phyloP scores from a whole-genome alignment of 163 green algal genomes.

The Trebouxiophyceae sp. region DNA sequence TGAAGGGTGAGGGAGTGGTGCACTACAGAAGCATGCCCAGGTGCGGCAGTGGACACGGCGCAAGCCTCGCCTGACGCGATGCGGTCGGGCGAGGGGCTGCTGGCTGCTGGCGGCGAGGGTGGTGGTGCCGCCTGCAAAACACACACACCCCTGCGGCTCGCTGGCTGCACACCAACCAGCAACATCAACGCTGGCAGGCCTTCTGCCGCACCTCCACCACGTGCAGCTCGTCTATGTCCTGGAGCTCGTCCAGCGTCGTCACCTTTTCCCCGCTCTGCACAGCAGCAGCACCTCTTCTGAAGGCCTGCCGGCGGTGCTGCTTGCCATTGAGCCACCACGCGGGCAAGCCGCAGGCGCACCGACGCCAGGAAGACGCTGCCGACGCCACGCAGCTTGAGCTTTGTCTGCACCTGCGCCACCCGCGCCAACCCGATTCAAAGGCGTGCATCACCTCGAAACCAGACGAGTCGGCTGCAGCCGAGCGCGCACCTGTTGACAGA shows the following conservation, averaged over 20 bases:
- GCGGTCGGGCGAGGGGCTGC: no score
- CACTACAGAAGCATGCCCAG: no score
- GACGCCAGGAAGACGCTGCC: constrained; percentile 63
- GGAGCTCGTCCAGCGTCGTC: constrained; percentile 66
- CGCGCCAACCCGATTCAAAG: neutral
- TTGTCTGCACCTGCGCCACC: constrained; percentile 55
- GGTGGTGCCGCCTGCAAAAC: no score
- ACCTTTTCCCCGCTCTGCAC: constrained; percentile 65
- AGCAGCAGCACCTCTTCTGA: neutral
- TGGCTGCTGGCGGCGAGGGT: no score
- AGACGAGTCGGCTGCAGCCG: neutral
- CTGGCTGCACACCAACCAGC: no score
- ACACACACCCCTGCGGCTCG: no score
- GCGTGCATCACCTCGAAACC: neutral
- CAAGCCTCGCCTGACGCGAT: no score
- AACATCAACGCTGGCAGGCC: no score
- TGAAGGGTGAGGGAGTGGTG: no score
- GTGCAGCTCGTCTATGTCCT: constrained; percentile 89
- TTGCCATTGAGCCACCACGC: neutral
- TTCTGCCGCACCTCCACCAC: constrained; percentile 79
- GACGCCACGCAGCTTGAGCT: constrained; percentile 67
- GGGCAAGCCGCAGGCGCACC: constrained; percentile 22
- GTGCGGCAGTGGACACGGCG: no score
- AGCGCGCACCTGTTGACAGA: constrained; percentile 42
- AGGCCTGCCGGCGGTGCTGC: constrained; percentile 9